Percentiles rank a stretch among this genome's conserved stretches.
These are phyloP conservation scores for Volvox africanus DNA, from an alignment of 139 green algal species.

Conservation along the genomic window DNA sequence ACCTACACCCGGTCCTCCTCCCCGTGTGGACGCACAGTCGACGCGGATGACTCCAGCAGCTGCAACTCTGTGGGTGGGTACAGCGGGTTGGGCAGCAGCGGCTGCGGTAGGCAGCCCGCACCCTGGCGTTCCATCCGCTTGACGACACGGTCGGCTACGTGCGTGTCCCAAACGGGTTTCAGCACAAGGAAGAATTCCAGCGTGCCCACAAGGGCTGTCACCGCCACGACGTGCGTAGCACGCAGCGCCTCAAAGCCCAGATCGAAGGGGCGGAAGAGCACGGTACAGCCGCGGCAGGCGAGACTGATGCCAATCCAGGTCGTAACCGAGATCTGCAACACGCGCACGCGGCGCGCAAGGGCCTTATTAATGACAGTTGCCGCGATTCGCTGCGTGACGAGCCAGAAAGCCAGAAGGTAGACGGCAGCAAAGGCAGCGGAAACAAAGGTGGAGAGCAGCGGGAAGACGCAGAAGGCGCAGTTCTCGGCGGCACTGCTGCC, in stretches of 20 bases:
- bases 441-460: slow-evolving; percentile 65
- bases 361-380: slow-evolving; percentile 54
- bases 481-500: slow-evolving; percentile 20
- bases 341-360: slow-evolving; percentile 51
- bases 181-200: slow-evolving; percentile 57
- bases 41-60: slow-evolving; percentile 12
- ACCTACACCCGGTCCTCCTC: slow-evolving; percentile 20
- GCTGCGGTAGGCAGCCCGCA: background rate
- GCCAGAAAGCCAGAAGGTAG: slow-evolving; percentile 56
- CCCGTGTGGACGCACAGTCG: background rate
- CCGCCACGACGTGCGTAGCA: slow-evolving; percentile 46
- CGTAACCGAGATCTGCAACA: slow-evolving; percentile 55
- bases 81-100: slow-evolving; percentile 32
- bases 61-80: slow-evolving; percentile 27
- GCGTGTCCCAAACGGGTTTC: slow-evolving; percentile 56
- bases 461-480: slow-evolving; percentile 66
- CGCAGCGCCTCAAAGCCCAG: slow-evolving; percentile 62
- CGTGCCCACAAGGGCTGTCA: slow-evolving; percentile 27
- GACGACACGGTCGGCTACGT: slow-evolving; percentile 12
- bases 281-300: slow-evolving; percentile 53
- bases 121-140: background rate
- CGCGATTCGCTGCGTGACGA: slow-evolving; percentile 54
- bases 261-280: slow-evolving; percentile 58
- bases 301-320: slow-evolving; percentile 19
- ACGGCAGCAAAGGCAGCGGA: slow-evolving; percentile 50